phyloP scores from a whole-genome alignment of 129 eudicot genomes.

The Tanacetum coccineum region DNA sequence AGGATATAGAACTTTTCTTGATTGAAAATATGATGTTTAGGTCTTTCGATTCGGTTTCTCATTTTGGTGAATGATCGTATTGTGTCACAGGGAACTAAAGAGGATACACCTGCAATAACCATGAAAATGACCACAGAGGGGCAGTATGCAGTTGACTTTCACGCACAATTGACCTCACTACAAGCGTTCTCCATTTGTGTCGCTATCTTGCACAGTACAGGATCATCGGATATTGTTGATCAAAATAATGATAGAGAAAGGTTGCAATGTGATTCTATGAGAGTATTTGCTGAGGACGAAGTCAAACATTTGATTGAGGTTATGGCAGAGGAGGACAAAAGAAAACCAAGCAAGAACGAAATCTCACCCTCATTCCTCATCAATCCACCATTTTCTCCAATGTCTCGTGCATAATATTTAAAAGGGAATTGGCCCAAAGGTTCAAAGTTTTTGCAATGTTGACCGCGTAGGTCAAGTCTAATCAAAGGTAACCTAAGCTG shows the following conservation, averaged over 20 bases:
- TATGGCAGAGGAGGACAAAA: constrained; percentile 58
- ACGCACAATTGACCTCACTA: constrained; percentile 63
- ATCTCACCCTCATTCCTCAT: constrained; percentile 53
- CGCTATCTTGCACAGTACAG: constrained; percentile 69
- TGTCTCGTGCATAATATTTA: constrained; percentile 51
- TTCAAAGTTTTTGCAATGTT: constrained; percentile 6
- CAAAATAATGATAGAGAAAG: constrained; percentile 43
- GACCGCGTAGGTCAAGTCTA: not conserved
- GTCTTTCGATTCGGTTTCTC: not conserved
- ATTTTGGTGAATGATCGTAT: constrained; percentile 5
- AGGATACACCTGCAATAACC: constrained; percentile 47
- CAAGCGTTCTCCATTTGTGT: constrained; percentile 83
- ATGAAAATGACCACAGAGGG: constrained; percentile 51
- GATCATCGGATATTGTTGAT: constrained; percentile 40
- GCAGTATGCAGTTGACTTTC: constrained; percentile 73
- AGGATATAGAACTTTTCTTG: constrained; percentile 1
- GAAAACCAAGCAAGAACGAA: constrained; percentile 40
- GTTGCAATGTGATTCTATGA: constrained; percentile 57
- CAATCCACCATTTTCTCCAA: constrained; percentile 94
- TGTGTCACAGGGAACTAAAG: constrained; percentile 65
- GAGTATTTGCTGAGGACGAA: constrained; percentile 66
- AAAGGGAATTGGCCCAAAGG: not conserved
- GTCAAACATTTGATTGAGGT: constrained; percentile 58
- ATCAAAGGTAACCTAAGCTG: not conserved
- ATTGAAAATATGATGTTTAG: constrained; percentile 6